These are phyloP conservation scores for Hygrocybe coccinea DNA, from an alignment of 768 basidiomycete species.

Conservation along the genomic window DNA sequence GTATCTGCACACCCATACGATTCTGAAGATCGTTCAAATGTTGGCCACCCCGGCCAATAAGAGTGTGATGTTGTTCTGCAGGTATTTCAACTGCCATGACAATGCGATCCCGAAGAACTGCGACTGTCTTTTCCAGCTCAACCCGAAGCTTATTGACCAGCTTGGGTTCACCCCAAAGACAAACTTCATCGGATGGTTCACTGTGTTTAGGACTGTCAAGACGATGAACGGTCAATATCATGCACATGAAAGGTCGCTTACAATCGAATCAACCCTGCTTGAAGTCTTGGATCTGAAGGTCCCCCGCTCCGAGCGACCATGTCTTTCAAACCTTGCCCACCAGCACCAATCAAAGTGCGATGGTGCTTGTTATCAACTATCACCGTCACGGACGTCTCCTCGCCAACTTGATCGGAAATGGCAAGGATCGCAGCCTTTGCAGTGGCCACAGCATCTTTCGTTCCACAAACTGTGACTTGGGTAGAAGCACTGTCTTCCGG, in stretches of 20 bases:
- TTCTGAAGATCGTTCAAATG: slow-evolving; percentile 82
- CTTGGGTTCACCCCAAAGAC: slow-evolving; percentile 83
- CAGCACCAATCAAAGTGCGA: slow-evolving; percentile 85
- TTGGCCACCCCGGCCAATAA: slow-evolving; percentile 93
- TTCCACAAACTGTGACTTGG: slow-evolving; percentile 76
- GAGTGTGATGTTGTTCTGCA: slow-evolving; percentile 70
- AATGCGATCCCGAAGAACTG: slow-evolving; percentile 72
- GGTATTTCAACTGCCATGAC: slow-evolving; percentile 82
- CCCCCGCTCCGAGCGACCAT: slow-evolving; percentile 78
- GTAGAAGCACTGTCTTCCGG: slow-evolving; percentile 51
- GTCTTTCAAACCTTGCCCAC: slow-evolving; percentile 84
- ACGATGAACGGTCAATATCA: background rate
- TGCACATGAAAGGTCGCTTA: slow-evolving; percentile 37
- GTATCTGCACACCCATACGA: slow-evolving; percentile 77
- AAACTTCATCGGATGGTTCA: slow-evolving; percentile 80
- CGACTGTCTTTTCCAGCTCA: slow-evolving; percentile 75
- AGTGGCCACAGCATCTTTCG: slow-evolving; percentile 75
- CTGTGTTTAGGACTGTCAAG: slow-evolving; percentile 74
- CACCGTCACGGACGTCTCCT: slow-evolving; percentile 67
- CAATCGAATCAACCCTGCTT: slow-evolving; percentile 90
- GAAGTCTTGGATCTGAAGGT: slow-evolving; percentile 72
- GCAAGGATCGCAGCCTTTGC: slow-evolving; percentile 82
- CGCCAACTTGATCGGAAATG: slow-evolving; percentile 79
- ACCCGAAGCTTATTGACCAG: slow-evolving; percentile 79
- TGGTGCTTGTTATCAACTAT: slow-evolving; percentile 83